Conservation (phyloP, 1,284 basidiomycete species). For the Golubevia sp. region DNA sequence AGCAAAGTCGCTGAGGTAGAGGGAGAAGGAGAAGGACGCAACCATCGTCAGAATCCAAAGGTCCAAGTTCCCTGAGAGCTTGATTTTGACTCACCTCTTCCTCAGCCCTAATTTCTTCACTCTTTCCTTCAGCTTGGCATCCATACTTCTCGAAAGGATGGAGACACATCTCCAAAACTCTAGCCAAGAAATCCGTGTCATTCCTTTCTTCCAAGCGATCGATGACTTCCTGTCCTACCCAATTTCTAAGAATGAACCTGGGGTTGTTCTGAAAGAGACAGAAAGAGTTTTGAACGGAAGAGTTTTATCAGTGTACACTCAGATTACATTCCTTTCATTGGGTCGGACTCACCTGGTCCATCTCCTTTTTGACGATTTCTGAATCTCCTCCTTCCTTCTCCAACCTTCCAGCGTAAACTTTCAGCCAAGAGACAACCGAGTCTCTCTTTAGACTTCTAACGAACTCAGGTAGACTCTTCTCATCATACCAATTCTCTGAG, state of each 20-base stretch:
- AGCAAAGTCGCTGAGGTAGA: slow-evolving; percentile 21
- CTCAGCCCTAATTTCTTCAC: slow-evolving; percentile 66
- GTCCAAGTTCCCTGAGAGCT: too few species aligned
- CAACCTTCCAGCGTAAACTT: slow-evolving; percentile 25
- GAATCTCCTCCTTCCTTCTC: slow-evolving; percentile 12
- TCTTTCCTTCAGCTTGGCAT: slow-evolving; percentile 27
- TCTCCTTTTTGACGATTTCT: slow-evolving; percentile 18
- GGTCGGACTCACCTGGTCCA: slow-evolving; percentile 7
- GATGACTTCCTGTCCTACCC: slow-evolving; percentile 50
- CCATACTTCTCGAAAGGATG: slow-evolving; percentile 44
- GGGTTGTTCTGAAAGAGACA: slow-evolving; percentile 25
- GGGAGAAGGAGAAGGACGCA: too few species aligned
- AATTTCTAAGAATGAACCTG: slow-evolving; percentile 51
- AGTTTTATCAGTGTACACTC: not conserved
- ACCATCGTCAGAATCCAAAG: too few species aligned
- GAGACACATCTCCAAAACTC: slow-evolving; percentile 42
- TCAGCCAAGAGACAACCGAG: slow-evolving; percentile 30
- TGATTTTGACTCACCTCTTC: slow-evolving; percentile 69
- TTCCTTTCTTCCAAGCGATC: slow-evolving; percentile 36
- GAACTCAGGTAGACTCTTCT: slow-evolving; percentile 15
- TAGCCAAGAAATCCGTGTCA: slow-evolving; percentile 41
- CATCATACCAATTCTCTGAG: slow-evolving; percentile 26
- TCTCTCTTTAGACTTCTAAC: slow-evolving; percentile 20
- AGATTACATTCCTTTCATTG: not conserved
- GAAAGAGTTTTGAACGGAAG: not conserved